Conservation (phyloP, 805 yeast species). For the Nematodospora valgi region DNA sequence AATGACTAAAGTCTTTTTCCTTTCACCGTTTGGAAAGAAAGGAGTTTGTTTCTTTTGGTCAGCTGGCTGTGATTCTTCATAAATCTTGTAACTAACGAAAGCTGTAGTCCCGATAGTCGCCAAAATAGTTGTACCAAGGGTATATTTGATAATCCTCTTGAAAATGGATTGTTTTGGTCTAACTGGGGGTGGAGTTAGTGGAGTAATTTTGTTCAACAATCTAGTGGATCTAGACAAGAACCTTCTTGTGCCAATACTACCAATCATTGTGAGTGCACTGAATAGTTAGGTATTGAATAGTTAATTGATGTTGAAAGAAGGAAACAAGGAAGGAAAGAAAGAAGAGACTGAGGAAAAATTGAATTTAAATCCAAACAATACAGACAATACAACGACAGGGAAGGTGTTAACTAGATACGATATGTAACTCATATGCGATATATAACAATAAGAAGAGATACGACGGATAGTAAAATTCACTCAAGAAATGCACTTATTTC, state of each 20-base stretch:
- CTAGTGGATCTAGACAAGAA: slow-evolving; percentile 11
- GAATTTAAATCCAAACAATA: no score
- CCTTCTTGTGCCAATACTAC: slow-evolving; percentile 12
- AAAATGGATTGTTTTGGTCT: slow-evolving; percentile 23
- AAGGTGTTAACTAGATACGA: no score
- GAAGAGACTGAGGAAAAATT: slow-evolving; percentile 2
- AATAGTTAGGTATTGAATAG: slow-evolving; percentile 1
- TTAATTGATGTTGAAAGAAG: slow-evolving; percentile 1
- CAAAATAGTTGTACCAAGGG: slow-evolving; percentile 45
- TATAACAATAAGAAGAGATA: no score
- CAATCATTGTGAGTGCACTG: slow-evolving; percentile 10
- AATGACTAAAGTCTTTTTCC: slow-evolving; percentile 72
- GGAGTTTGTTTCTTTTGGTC: slow-evolving; percentile 61
- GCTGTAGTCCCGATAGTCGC: slow-evolving; percentile 57
- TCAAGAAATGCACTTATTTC: no score
- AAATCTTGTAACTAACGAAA: slow-evolving; percentile 48
- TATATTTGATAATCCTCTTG: slow-evolving; percentile 43
- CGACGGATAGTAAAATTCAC: no score
- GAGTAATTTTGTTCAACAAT: slow-evolving; percentile 5
- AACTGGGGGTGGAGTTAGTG: not conserved
- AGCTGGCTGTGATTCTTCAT: slow-evolving; percentile 59
- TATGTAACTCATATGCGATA: no score
- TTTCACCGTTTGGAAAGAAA: slow-evolving; percentile 51
- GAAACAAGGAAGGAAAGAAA: not conserved
- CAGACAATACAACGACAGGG: no score